phyloP scores from a whole-genome alignment of 305 asterid genomes.

The Fraxinus floribunda region DNA sequence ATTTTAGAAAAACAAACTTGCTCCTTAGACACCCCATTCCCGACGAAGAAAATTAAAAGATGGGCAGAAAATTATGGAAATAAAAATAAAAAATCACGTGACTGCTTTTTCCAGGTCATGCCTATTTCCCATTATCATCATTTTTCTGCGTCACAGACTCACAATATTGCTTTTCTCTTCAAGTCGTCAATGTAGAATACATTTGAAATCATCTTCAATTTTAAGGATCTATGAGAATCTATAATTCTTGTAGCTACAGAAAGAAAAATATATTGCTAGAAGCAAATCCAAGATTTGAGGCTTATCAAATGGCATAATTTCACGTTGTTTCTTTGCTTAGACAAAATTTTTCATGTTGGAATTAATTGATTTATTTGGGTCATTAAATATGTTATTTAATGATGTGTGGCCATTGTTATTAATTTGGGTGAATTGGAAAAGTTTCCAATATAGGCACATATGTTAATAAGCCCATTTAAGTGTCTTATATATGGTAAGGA shows the following conservation, averaged over 20 bases:
- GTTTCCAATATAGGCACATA: too few species aligned
- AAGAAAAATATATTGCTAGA: slow-evolving; percentile 8
- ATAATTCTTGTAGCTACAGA: slow-evolving; percentile 1
- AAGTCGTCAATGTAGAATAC: slow-evolving; percentile 7
- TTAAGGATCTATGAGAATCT: neutral
- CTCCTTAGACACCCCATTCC: slow-evolving; percentile 12
- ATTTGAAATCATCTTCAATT: neutral
- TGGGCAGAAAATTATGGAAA: neutral
- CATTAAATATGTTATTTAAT: too few species aligned
- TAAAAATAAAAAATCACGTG: neutral
- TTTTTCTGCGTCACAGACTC: slow-evolving; percentile 2
- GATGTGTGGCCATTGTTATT: too few species aligned
- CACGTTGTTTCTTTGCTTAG: neutral
- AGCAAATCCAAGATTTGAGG: slow-evolving; percentile 5
- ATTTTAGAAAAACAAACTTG: slow-evolving; percentile 8
- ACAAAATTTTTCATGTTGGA: neutral
- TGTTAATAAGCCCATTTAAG: too few species aligned
- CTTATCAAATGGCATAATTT: neutral
- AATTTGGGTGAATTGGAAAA: too few species aligned
- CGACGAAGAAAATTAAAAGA: slow-evolving; percentile 2
- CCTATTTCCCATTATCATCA: neutral
- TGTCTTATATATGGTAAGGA: too few species aligned
- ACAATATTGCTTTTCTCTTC: slow-evolving; percentile 5
- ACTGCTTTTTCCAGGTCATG: slow-evolving; percentile 3
- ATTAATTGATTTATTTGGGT: too few species aligned